Base-by-base conservation (phyloP, 257 asterid species). In the Salvia miltiorrhiza region DNA sequence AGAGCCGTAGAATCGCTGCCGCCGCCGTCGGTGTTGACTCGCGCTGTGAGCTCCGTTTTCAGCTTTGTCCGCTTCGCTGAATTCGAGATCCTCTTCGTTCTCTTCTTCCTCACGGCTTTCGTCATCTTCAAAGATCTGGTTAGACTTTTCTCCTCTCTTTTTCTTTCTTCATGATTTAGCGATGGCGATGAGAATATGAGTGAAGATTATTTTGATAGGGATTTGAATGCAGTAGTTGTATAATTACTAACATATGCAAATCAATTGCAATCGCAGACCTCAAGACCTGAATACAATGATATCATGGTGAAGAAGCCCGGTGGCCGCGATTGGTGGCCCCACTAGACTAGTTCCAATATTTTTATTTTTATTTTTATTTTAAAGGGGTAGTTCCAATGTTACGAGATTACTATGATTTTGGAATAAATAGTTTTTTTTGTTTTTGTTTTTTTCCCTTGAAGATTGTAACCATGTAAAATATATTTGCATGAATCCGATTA, bases 241-340 rank as follows among this genome's bases (percentile, higher is more conserved):
- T 4, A 30, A 30, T 30, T 30, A 30, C 35, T 37, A 3, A 8
- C 43, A 37, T 6, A 9, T 35, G 9, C 7, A 32, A 3, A 32
- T 35, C 4, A 3, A 30, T 30, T 30, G 40, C 9, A 8, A 35
- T 37, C 11, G 70, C 90, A 93, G 98, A 88, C 96, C 57, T 84
- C 98, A 77, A 88, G 98, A 71, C 97, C 98, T 2, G 97, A 90
- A 74, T 93, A 93, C 63, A 93, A 93, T 49, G 92, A 90, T 61
- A 79, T 93, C 72, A 85, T 93, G 54, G 94, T 93, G 83, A 88
- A 84, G 95, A 93, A 90, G 82, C 85, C 96, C 10, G 97, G 95
- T 78, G 94, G 65, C 2, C 9, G 79, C 65, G 92, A 87, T 73
- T 87, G 97, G 97, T 90, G 96, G 93, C 84, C 88, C 30, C 37